Base-by-base conservation (phyloP, 2,329 filamentous ascomycete genomes). In the Ascosphaera acerosa region DNA sequence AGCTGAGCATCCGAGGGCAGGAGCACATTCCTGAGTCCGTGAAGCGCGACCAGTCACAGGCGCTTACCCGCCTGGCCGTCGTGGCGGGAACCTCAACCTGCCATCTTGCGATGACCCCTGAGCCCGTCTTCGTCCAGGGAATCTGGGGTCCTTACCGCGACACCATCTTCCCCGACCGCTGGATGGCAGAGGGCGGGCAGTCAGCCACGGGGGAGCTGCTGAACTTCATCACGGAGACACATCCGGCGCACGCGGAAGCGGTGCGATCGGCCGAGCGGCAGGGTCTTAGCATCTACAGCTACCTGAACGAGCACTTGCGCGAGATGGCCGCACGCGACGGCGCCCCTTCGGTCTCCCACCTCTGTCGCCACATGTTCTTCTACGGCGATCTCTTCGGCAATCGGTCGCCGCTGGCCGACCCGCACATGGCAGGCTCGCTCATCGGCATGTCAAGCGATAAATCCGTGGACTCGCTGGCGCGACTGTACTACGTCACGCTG, bases 351-450 rank as follows among this genome's bases (percentile, higher is more conserved):
- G 65, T 94, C 38, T 73, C 78, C 12, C 89, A 82, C 51, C 62
- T 97, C 2, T 81, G 71, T 9, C 76, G 84, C 6, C 84, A 97
- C 53, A 76, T 90, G 57, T 97, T 97, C 67, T 89, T 97, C 59
- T 97, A 97, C 51, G 87, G 87, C 38, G 87, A 97, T 47, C 63
- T 94, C 3, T 94, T 89, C 64, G 87, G 87, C 37, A 97, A 97
- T 57, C 73, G 87, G 25, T 91, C 81, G 14, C 87, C 87, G 1
- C 66, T 97, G 35, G 84, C 87, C 3, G 82, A 97, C 46, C 63
- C 84, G 16, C 76, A 70, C 54, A 97, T 97, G 87, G 76, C 75
- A 40, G 87, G 87, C 16, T 70, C 77, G 4, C 67, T 91, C 38
- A 71, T 92, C 37, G 87, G 87, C 12, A 59, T 97, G 35, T 77